These are phyloP conservation scores for Paragyromitra xinjiangensis DNA, from an alignment of 495 filamentous ascomycete species.

Conservation along the genomic window DNA sequence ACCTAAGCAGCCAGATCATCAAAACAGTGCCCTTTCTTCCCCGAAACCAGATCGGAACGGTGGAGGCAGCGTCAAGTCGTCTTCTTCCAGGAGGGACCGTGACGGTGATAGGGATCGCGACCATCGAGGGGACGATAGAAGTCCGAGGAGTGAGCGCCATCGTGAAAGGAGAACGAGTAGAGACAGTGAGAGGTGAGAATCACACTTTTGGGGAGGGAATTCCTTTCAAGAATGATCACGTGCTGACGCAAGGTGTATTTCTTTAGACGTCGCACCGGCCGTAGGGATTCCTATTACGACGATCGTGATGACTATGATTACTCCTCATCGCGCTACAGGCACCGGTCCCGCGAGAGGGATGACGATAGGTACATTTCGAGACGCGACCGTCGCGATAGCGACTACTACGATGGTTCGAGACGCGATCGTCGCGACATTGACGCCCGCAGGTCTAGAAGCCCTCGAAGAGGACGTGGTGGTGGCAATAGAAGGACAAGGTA, in stretches of 20 bases:
- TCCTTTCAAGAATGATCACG: conserved; percentile 25
- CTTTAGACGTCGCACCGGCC: conserved; percentile 61
- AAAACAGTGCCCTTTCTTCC: conserved; percentile 62
- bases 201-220: background rate
- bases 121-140: conserved; percentile 70
- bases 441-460: conserved; percentile 64
- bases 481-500: conserved; percentile 56
- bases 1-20: conserved; percentile 68
- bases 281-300: conserved; percentile 70
- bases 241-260: conserved; percentile 36
- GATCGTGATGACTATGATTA: conserved; percentile 70
- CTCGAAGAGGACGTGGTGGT: conserved; percentile 60
- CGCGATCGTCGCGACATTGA: conserved; percentile 66
- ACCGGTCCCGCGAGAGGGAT: conserved; percentile 64
- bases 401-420: conserved; percentile 65
- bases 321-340: conserved; percentile 62
- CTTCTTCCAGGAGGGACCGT: conserved; percentile 61
- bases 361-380: conserved; percentile 81
- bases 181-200: conserved; percentile 61
- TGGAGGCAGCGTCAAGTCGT: conserved; percentile 57
- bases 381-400: conserved; percentile 81
- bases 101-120: conserved; percentile 65
- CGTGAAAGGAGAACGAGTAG: conserved; percentile 54
- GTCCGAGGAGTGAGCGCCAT: conserved; percentile 68
- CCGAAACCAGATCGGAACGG: conserved; percentile 63